Base-by-base conservation (phyloP, 345 rosid genomes). In the Alliaria petiolata region DNA sequence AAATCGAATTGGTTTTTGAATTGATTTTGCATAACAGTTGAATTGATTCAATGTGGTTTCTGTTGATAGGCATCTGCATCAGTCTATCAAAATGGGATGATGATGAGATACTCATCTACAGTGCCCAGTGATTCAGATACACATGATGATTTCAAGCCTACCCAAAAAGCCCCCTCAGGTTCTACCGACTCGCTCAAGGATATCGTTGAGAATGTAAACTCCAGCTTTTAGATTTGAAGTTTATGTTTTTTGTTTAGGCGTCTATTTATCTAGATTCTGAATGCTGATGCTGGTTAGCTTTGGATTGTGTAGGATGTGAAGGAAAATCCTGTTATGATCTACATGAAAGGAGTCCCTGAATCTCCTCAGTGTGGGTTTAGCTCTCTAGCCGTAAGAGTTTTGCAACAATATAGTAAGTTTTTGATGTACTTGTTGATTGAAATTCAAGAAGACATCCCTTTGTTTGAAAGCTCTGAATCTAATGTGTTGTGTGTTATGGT, bases 341-440 rank as follows among this genome's bases (percentile, higher is more conserved):
- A 88, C 83, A 95, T 91, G 97, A 91, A 95, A 83, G 99, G 98
- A 64, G 85, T 87, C 38, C 98, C 98, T 49, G 98, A 91, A 50
- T 52, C 76, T 79, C 99, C 96, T 77, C 98, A 87, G 72, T 95
- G 97, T 79, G 98, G 98, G 57, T 95, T 91, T 81, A 95, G 99
- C 78, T 84, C 98, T 2, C 79, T 89, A 46, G 99, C 99, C n/a
- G 93, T 91, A 4, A 85, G 91, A 73, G 92, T 91, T 6, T 71
- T 95, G 77, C 83, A 84, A 19, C 91, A 85, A 4, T 89, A 95
- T 72, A 77, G 99, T 91, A 83, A 81, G 97, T 76, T 33, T n/a
- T 50, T 62, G 0, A 38, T 45, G 10, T 44, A 61, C 17, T 26
- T 38, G 2, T 28, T 2, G 19, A 62, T 52, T 2, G 4, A 10